Conservation (phyloP, 139 green algal species). For the Chlorella vulgaris region DNA sequence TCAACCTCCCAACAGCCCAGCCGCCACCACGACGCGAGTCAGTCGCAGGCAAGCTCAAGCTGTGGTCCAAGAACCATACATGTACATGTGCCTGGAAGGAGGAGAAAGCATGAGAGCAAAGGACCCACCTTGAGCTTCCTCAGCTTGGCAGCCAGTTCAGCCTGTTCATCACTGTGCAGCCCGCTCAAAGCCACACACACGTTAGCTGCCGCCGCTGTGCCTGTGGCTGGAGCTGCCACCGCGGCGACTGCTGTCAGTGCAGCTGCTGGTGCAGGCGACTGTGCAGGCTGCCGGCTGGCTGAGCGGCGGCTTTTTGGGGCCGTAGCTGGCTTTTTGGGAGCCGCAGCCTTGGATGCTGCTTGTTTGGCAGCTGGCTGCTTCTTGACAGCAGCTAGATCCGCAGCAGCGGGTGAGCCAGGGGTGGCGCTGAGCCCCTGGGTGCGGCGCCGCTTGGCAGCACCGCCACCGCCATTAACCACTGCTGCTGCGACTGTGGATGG, state of each 20-base stretch:
- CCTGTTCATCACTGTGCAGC: slow-evolving; percentile 21
- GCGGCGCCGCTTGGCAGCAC: neutral
- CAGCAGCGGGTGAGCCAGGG: neutral
- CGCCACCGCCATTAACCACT: neutral
- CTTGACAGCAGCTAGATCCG: neutral
- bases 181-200: slow-evolving; percentile 2
- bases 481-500: neutral
- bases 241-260: neutral
- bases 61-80: neutral
- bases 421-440: neutral
- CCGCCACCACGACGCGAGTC: too few relatives aligned
- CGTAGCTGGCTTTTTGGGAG: neutral
- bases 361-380: neutral
- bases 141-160: neutral
- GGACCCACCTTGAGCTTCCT: slow-evolving; percentile 4
- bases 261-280: neutral
- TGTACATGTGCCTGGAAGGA: neutral
- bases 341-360: slow-evolving; percentile 3
- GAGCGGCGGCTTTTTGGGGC: neutral
- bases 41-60: too few relatives aligned
- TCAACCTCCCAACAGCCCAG: too few relatives aligned
- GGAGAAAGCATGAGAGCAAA: neutral
- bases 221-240: neutral
- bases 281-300: neutral
- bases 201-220: neutral